Base-by-base conservation (phyloP, 768 basidiomycete species). In the Coprinopsis marcescibilis region DNA sequence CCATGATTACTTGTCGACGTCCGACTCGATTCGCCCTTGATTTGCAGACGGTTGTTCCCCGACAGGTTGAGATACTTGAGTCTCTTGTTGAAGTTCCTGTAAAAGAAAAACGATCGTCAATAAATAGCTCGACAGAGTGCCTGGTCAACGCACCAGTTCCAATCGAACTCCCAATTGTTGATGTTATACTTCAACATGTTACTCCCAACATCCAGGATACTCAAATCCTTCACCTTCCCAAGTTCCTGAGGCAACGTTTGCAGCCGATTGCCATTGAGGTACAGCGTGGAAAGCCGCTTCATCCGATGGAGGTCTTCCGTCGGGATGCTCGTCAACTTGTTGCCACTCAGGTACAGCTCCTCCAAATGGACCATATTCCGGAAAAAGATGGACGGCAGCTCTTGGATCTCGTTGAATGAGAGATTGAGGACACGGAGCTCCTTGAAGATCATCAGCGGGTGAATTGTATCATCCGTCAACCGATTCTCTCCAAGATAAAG, bases 101-200 rank as follows among this genome's bases (percentile, higher is more conserved):
- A 39, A 24, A 33, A 11, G 29, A 12, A 32, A 46, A 43, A 46
- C 33, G 4, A 47, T 21, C 20, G 10, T 50, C 4, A 41, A 7
- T 21, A 37, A 17, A 46, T 17, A 1, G 26, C 12, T 43, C 10
- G 5, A 48, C 25, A 21, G 32, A 26, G 30, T 35, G 36, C 23
- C 38, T 50, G 25, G 33, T 17, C 17, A 27, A 68, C 80, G 40
- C 53, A 95, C 95, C 96, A 97, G 62, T 99, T 98, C 94, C 94
- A 98, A 66, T 99, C 96, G 63, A 93, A 98, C 62, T 95, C 90
- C 85, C 85, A 93, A 58, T 99, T 99, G 55, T 90, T 88, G 55
- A 96, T 92, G 61, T 98, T 99, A 66, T 98, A 98, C 75, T 88
- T 90, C 65, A 99, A 71, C 44, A 81, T 65, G 62, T 99, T 99